phyloP scores from a whole-genome alignment of 2,329 filamentous ascomycete genomes.

The Aspergillus neoniger region DNA sequence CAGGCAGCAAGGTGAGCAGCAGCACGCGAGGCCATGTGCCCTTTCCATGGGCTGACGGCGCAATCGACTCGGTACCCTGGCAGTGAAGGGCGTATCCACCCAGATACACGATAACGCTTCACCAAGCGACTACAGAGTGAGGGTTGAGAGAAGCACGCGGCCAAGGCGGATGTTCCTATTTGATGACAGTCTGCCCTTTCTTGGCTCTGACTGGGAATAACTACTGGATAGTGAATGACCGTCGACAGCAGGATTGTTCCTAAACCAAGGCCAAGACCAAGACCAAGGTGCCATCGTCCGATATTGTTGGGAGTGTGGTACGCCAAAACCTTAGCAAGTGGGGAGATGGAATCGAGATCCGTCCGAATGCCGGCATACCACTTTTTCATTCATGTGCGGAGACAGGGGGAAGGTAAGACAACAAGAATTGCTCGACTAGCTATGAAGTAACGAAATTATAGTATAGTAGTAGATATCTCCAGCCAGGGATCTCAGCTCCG shows the following conservation, averaged over 20 bases:
- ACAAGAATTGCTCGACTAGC: too few relatives aligned
- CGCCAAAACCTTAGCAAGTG: not conserved
- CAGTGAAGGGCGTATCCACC: constrained; percentile 3
- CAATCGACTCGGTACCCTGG: not conserved
- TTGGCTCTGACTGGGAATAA: not conserved
- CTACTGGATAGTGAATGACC: not conserved
- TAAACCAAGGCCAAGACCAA: not conserved
- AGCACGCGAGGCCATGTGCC: constrained; percentile 6
- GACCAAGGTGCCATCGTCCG: not conserved
- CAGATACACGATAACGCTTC: not conserved
- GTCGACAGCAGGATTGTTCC: not conserved
- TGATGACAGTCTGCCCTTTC: constrained; percentile 4
- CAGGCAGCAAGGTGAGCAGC: too few relatives aligned
- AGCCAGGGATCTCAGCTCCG: not conserved
- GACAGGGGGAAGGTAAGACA: too few relatives aligned
- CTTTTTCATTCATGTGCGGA: not conserved
- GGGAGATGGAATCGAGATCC: not conserved
- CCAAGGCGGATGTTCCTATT: constrained; percentile 12
- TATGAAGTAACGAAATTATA: too few relatives aligned
- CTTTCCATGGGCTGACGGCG: not conserved
- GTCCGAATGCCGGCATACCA: not conserved
- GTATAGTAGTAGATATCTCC: not conserved
- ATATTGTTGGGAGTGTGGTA: not conserved
- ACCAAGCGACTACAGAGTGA: not conserved
- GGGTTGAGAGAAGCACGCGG: constrained; percentile 14